Evolutionary conservation across 1,139 yeast genomes (phyloP).

Genomic region (Candida sojae): DNA sequence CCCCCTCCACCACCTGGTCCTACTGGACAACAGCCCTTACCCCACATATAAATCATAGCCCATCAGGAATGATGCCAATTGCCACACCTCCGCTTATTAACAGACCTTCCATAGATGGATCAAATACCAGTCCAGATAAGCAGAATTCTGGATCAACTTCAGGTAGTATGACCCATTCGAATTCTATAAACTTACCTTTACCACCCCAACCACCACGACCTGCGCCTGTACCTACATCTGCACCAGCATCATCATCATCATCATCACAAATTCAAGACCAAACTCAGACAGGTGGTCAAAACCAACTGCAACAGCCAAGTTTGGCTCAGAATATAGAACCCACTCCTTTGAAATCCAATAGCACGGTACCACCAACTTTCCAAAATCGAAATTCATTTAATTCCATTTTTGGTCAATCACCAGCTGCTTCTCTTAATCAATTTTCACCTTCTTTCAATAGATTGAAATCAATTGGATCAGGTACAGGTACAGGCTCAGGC

Average conservation of each 20-base stretch:
- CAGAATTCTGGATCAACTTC: slow-evolving; percentile 1
- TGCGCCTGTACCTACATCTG: not conserved
- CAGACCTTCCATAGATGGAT: slow-evolving; percentile 4
- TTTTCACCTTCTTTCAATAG: slow-evolving; percentile 6
- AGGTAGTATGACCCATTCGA: not conserved
- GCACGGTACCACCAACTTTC: slow-evolving; percentile 3
- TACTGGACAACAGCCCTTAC: slow-evolving; percentile 3
- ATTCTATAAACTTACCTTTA: slow-evolving; percentile 7
- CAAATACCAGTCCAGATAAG: slow-evolving; percentile 6
- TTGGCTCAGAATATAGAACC: slow-evolving; percentile 1
- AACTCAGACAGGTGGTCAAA: not conserved
- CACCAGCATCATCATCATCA: not conserved
- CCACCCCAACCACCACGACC: slow-evolving; percentile 13
- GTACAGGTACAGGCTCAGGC: not conserved
- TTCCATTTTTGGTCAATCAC: slow-evolving; percentile 1
- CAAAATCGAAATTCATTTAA: not conserved
- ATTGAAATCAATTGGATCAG: slow-evolving; percentile 6
- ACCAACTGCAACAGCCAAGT: slow-evolving; percentile 4
- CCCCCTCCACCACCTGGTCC: slow-evolving; percentile 7
- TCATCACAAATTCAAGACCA: too few relatives aligned
- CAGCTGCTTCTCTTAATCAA: slow-evolving; percentile 5
- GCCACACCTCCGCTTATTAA: slow-evolving; percentile 6
- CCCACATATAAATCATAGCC: not conserved
- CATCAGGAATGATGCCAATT: slow-evolving; percentile 2
- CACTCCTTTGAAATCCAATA: not conserved